These are phyloP conservation scores for Gossypium mustelinum DNA, from an alignment of 345 rosid species.

Conservation along the genomic window DNA sequence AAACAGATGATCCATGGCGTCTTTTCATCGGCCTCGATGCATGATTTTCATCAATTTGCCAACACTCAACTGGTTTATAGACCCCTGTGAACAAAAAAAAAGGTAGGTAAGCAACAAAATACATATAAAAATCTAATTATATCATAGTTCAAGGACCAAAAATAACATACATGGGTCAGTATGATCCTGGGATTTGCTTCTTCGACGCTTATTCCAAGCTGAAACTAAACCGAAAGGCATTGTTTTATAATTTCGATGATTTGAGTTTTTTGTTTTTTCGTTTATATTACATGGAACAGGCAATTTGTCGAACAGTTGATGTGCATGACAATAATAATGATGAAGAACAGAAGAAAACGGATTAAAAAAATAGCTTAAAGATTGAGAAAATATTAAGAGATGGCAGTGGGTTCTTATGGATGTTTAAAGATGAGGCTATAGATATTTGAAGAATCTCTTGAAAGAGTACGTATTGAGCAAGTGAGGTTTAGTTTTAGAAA, in stretches of 20 bases:
- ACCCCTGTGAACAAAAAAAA: not conserved
- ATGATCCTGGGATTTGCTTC: constrained; percentile 6
- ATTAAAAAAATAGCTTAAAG: not conserved
- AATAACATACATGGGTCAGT: constrained; percentile 4
- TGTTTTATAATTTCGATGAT: not conserved
- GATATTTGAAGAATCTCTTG: not conserved
- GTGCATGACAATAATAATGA: not conserved
- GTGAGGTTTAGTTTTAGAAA: not conserved
- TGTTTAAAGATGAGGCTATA: not conserved
- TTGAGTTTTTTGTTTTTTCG: not conserved
- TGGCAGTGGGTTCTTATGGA: not conserved
- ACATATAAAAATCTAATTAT: not conserved
- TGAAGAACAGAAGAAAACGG: not conserved
- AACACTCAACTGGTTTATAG: not conserved
- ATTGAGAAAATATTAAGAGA: not conserved
- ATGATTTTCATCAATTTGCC: not conserved
- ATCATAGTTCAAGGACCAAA: not conserved
- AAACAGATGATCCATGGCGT: not conserved
- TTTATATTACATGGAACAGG: not conserved
- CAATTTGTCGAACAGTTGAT: not conserved
- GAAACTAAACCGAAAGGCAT: constrained; percentile 3
- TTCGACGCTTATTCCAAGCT: not conserved
- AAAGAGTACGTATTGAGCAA: not conserved
- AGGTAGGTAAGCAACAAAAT: not conserved
- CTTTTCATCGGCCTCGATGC: not conserved